Evolutionary conservation across 2,329 filamentous ascomycete species (phyloP).

Genomic region (Arthroderma sp.): DNA sequence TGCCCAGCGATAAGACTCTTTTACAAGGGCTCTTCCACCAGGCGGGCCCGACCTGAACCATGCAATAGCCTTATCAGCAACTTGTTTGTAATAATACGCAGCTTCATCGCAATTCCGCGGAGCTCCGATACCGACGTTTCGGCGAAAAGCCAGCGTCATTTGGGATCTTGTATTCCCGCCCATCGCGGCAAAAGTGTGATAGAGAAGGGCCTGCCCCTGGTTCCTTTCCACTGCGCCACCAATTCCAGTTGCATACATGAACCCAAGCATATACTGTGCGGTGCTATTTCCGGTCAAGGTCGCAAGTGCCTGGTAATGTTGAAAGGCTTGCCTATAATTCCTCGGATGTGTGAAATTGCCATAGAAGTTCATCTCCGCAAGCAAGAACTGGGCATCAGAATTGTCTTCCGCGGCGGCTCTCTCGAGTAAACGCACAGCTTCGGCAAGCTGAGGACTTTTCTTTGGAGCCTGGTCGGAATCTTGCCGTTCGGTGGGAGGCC

Average conservation of each 20-base stretch:
- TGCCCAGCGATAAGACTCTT: constrained; percentile 71
- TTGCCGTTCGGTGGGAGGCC: constrained; percentile 36
- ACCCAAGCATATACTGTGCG: constrained; percentile 86
- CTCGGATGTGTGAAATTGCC: constrained; percentile 83
- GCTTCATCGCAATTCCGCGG: constrained; percentile 75
- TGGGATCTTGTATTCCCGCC: constrained; percentile 72
- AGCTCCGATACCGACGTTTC: constrained; percentile 74
- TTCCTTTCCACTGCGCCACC: constrained; percentile 68
- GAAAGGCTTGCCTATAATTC: constrained; percentile 67
- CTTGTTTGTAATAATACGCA: constrained; percentile 77
- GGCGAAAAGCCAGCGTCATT: constrained; percentile 83
- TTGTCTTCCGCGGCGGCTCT: constrained; percentile 42
- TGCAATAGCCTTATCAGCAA: constrained; percentile 80
- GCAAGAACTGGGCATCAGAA: constrained; percentile 72
- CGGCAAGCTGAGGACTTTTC: constrained; percentile 33
- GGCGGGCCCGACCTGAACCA: constrained; percentile 86
- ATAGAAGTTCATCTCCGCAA: constrained; percentile 93
- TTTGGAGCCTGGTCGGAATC: constrained; percentile 24
- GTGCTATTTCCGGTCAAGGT: constrained; percentile 70
- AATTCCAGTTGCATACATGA: constrained; percentile 91
- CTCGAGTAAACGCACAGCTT: constrained; percentile 47
- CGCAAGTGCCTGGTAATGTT: constrained; percentile 67
- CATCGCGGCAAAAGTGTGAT: constrained; percentile 86
- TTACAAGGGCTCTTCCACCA: constrained; percentile 64
- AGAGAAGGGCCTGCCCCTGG: constrained; percentile 82